Percentiles rank a stretch among this genome's conserved stretches.
Evolutionary conservation across 306 rosid species (phyloP).

Genomic region (Medicago arabica): DNA sequence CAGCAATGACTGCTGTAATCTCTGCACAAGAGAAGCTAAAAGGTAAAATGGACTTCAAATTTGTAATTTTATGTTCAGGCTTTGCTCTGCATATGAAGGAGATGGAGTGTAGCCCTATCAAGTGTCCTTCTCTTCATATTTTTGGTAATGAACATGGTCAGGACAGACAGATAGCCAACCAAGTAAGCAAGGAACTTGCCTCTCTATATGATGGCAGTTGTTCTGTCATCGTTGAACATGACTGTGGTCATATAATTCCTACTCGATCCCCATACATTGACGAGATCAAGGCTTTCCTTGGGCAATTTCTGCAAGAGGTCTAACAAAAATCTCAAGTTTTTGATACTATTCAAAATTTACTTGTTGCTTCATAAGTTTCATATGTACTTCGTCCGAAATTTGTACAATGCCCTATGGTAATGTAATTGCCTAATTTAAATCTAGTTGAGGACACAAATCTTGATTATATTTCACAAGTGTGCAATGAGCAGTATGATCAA

Average conservation of each 20-base stretch:
- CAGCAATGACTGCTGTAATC: conserved; percentile 81
- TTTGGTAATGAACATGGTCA: conserved; percentile 75
- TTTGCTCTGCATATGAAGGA: conserved; percentile 54
- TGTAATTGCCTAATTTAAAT: conserved; percentile 5
- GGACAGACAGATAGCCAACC: conserved; percentile 81
- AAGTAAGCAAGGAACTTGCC: conserved; percentile 74
- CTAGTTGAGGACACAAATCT: neutral
- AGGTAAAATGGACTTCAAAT: conserved; percentile 61
- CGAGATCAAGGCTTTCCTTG: conserved; percentile 70
- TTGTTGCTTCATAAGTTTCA: conserved; percentile 7
- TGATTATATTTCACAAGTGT: neutral
- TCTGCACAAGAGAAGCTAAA: conserved; percentile 56
- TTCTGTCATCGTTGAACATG: conserved; percentile 71
- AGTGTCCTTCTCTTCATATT: conserved; percentile 82
- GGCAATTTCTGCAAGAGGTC: conserved; percentile 51
- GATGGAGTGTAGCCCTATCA: conserved; percentile 49
- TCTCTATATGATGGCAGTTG: conserved; percentile 65
- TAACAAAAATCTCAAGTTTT: neutral
- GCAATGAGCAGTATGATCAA: neutral
- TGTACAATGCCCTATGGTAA: conserved; percentile 25
- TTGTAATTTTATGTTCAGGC: conserved; percentile 83
- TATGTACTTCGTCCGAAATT: neutral
- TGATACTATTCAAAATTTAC: conserved; percentile 1
- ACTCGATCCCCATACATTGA: conserved; percentile 79
- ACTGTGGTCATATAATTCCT: conserved; percentile 84